Evolutionary conservation across 306 rosid genomes (phyloP), one percentile per base, ranked within the genome.

Genomic region (Begonia loranthoides): DNA sequence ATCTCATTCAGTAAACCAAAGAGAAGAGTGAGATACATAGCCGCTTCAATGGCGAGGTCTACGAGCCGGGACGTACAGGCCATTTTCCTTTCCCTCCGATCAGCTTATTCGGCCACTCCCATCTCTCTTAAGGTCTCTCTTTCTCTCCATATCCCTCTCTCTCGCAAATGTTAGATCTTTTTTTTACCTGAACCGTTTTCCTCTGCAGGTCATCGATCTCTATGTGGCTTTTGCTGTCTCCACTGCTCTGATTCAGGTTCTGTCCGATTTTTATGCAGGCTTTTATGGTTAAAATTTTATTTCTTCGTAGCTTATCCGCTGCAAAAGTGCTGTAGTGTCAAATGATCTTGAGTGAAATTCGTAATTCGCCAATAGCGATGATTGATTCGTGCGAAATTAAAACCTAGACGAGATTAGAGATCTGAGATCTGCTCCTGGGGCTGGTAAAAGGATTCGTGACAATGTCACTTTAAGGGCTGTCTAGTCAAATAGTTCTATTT

Each of bases 161-260:
- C 22, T 57, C 56, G 1, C 36, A 28, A 28, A 28, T 28, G 36
- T 28, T 28, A 82, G 93, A 93, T 75, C n/a, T 52, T 40, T 55
- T 51, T 17, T 52, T 55, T 45, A 56, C 12, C 41, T 43, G 36
- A 40, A 0, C 67, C 51, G n/a, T 34, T 28, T 14, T 58, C 22
- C 65, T 55, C 14, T 36, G 13, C 80, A 90, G 95, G 60, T 90
- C 73, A 86, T 90, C 47, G 99, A 92, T 73, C 86, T 86, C 51
- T 92, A 83, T 24, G 86, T 79, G 15, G 62, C 59, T 16, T 92
- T 66, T 58, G 87, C 99, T 13, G 75, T 92, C 3, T 65, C 66
- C 75, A 83, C 96, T 9, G 88, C 99, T 38, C 64, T 73, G 60
- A 75, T 92, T 58, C 96, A 92, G 99, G 99, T 83, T 56, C 21